Evolutionary conservation across 306 rosid species (phyloP), one percentile per base, ranked within the genome.

Genomic region (Ormosia semicastrata): DNA sequence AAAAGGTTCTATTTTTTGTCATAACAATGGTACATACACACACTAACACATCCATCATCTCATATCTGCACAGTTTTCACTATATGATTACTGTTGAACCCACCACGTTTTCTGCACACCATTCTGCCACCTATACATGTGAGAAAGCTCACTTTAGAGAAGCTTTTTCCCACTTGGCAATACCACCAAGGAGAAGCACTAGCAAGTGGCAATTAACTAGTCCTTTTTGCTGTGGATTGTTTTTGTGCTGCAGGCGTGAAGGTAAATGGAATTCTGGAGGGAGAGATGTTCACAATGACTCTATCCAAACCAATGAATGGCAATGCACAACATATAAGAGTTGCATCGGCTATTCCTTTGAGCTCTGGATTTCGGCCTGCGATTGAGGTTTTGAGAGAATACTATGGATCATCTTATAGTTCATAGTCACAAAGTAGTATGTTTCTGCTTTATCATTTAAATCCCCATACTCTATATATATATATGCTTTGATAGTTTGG

Each of bases 221-320:
- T 84, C 37, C 2, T 6, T 36, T n/a, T 29, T 40, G 1, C 3
- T 30, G 76, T 73, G 49, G 76, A 57, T 67, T 68, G 71, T 74
- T 41, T 49, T 36, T n/a, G 15, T 82, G 57, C n/a, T 84, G 64
- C 90, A 89, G 93, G 86, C 33, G 73, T 53, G 11, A 52, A 86
- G 62, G 84, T 86, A 13, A 79, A 73, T 73, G 79, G 82, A 79
- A 71, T 93, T 85, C 81, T 91, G 78, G 91, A 88, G 75, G 97
- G 97, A 84, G 94, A 86, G 85, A 89, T 85, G 90, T 84, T 91
- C 64, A 81, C 64, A 54, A 82, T 87, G 86, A 87, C 92, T 12
- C 44, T 89, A 53, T 81, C 95, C 46, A 89, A 83, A 86, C 88
- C 94, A n/a, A 59, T 77, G 82, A 89, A 81, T 67, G 88, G 88